Conservation (phyloP, 305 asterid species). For the Solanum chacoense region DNA sequence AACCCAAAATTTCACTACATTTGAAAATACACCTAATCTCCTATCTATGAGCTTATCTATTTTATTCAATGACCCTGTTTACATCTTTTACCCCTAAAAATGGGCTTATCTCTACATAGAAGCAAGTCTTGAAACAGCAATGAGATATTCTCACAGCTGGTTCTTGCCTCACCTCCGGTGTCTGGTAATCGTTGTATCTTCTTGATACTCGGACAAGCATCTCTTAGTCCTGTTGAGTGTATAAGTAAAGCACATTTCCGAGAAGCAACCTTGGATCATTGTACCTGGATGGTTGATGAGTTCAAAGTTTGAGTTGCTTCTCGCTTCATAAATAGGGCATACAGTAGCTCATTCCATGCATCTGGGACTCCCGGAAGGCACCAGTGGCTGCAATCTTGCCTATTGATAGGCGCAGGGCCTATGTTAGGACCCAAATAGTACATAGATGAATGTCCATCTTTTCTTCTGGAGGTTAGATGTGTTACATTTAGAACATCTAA, state of each 20-base stretch:
- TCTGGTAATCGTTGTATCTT: background rate
- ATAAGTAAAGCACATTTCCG: background rate
- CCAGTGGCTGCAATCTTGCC: slow-evolving; percentile 99
- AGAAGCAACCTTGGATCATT: background rate
- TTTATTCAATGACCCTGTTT: background rate
- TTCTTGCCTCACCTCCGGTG: background rate
- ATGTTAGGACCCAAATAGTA: slow-evolving; percentile 55
- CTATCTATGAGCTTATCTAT: background rate
- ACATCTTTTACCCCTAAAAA: background rate
- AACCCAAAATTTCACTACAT: slow-evolving; percentile 1
- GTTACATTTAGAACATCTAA: slow-evolving; percentile 52
- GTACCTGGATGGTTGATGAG: slow-evolving; percentile 19
- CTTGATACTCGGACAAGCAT: background rate
- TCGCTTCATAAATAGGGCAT: slow-evolving; percentile 48
- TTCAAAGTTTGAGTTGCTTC: slow-evolving; percentile 12
- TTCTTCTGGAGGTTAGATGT: slow-evolving; percentile 62
- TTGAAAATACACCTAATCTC: background rate
- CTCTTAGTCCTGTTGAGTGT: background rate
- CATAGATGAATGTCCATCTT: slow-evolving; percentile 82
- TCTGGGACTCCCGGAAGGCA: slow-evolving; percentile 97
- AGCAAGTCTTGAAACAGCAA: background rate
- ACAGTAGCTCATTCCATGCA: slow-evolving; percentile 85
- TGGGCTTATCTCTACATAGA: background rate
- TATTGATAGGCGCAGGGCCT: slow-evolving; percentile 46
- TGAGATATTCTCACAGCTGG: background rate